Percentiles rank a stretch among this genome's conserved stretches.
Evolutionary conservation across 2,329 filamentous ascomycete species (phyloP).

Genomic region (Fusarium stilboides): DNA sequence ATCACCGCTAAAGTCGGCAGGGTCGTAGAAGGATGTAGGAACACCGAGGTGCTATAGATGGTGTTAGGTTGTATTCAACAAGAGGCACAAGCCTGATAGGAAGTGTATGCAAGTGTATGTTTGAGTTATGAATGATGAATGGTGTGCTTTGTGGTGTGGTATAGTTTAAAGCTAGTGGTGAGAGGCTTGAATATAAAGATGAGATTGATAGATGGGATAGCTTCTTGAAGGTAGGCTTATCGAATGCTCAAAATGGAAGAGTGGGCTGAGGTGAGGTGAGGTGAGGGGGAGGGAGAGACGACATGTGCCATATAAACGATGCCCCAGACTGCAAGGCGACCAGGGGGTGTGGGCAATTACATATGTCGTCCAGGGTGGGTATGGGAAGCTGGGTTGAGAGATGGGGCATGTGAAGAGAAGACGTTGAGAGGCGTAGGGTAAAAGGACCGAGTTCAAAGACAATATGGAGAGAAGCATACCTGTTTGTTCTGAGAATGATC

Average conservation of each 20-base stretch:
- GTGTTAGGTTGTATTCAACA: slow-evolving; percentile 39
- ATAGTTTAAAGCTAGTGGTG: slow-evolving; percentile 24
- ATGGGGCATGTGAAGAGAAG: slow-evolving; percentile 13
- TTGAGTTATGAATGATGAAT: slow-evolving; percentile 12
- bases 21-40: slow-evolving; percentile 48
- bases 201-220: slow-evolving; percentile 26
- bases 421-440: slow-evolving; percentile 12
- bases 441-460: slow-evolving; percentile 26
- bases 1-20: slow-evolving; percentile 50
- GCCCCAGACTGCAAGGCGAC: slow-evolving; percentile 38
- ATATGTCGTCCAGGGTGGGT: slow-evolving; percentile 28
- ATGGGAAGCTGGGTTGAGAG: slow-evolving; percentile 20
- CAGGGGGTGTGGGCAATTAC: slow-evolving; percentile 41
- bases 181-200: slow-evolving; percentile 43
- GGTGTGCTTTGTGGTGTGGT: slow-evolving; percentile 43
- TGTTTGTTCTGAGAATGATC: slow-evolving; percentile 50
- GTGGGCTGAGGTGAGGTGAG: slow-evolving; percentile 45
- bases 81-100: slow-evolving; percentile 1
- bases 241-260: slow-evolving; percentile 38
- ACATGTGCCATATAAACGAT: slow-evolving; percentile 49
- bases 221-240: slow-evolving; percentile 29
- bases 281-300: slow-evolving; percentile 40
- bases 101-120: slow-evolving; percentile 1
- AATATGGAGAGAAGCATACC: slow-evolving; percentile 39
- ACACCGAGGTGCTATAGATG: slow-evolving; percentile 41